Base-by-base conservation (phyloP, 2,329 filamentous ascomycete genomes). In the Intubia oerlemansii region DNA sequence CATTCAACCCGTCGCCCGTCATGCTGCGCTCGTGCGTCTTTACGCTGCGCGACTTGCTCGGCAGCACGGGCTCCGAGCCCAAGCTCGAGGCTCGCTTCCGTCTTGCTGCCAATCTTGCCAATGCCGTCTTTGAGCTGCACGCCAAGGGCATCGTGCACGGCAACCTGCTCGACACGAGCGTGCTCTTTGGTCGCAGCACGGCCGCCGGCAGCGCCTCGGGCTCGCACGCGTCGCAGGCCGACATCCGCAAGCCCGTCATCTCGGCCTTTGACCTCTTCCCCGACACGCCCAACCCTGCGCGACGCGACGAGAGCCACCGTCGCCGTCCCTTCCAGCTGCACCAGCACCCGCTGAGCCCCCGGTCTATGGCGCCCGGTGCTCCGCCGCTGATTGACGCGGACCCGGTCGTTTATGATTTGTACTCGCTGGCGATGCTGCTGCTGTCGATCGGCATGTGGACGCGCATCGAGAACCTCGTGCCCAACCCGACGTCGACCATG, bases 401-500 rank as follows among this genome's bases (percentile, higher is more conserved):
- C 31, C 61, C 60, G 23, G 63, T 66, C 22, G 58, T 65, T 1
- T 51, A 68, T 18, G 78, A 84, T 35, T 51, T 84, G 3, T 81
- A 81, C 44, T 71, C 74, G 6, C 54, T 85, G 2, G 74, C 74
- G 12, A 64, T 81, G 51, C 52, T 81, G 4, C 56, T 85, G 1
- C 54, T 82, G 3, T 78, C 78, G 6, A 67, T 84, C 30, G 78
- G 78, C 6, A 49, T 84, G 7, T 85, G 78, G 78, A 67, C 64
- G 4, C 70, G 66, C 9, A 54, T 81, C 0, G 63, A 67, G 31
- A 53, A 57, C 12, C 49, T 69, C 0, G 52, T 57, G 1, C 46
- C 57, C 0, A 49, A 51, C 21, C 53, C 41, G 41, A 56, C 47
- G 25, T 49, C 51, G 0, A 46, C 67, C 10, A 58, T 59, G 41